Conservation (phyloP, 805 yeast genomes). For the Starmera amethionina region DNA sequence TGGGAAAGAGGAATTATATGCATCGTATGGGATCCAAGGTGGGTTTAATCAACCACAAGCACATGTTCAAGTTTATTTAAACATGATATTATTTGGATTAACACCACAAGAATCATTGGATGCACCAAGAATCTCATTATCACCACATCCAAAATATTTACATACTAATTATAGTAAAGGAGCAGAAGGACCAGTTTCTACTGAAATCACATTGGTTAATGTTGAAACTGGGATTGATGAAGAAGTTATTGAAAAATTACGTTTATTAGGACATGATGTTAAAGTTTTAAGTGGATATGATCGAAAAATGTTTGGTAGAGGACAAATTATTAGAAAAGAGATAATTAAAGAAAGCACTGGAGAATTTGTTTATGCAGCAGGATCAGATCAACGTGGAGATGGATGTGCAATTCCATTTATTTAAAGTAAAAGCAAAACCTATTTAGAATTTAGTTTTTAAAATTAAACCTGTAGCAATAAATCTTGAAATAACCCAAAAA, state of each 20-base stretch:
- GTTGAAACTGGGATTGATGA: slow-evolving; percentile 55
- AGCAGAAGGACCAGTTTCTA: slow-evolving; percentile 54
- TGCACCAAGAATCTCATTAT: slow-evolving; percentile 61
- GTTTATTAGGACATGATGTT: slow-evolving; percentile 48
- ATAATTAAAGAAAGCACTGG: slow-evolving; percentile 22
- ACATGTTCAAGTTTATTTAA: slow-evolving; percentile 67
- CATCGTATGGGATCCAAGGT: slow-evolving; percentile 78
- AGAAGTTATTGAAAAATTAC: slow-evolving; percentile 35
- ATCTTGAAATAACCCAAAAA: slow-evolving; percentile 10
- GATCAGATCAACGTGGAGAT: slow-evolving; percentile 79
- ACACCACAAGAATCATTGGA: slow-evolving; percentile 70
- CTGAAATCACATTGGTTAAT: slow-evolving; percentile 46
- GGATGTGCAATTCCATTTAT: slow-evolving; percentile 60
- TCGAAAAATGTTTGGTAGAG: slow-evolving; percentile 50
- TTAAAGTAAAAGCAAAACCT: slow-evolving; percentile 12
- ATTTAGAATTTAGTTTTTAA: too few species aligned
- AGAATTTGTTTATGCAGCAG: slow-evolving; percentile 48
- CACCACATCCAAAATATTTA: slow-evolving; percentile 35
- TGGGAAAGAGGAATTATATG: slow-evolving; percentile 40
- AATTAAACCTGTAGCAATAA: neutral
- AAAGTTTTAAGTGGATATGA: slow-evolving; percentile 29
- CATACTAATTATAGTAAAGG: slow-evolving; percentile 46
- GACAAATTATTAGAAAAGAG: slow-evolving; percentile 56
- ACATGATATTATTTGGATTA: slow-evolving; percentile 50
- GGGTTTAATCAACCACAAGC: slow-evolving; percentile 85